These are phyloP conservation scores for Phytophthora pinifolia DNA, from an alignment of 352 stramenopile species.

Conservation along the genomic window DNA sequence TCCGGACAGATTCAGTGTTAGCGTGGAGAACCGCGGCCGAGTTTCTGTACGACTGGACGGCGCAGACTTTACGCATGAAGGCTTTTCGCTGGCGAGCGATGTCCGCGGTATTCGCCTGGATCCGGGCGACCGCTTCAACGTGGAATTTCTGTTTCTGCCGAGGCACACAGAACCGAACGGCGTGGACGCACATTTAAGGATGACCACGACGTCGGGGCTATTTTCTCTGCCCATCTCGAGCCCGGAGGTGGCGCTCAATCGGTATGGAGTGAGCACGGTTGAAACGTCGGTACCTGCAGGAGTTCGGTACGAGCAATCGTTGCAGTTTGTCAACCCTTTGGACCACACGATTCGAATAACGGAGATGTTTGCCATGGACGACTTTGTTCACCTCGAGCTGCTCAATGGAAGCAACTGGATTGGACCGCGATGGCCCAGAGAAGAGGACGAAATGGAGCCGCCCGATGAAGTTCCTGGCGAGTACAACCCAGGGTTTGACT, in stretches of 20 bases:
- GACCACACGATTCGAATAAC: constrained; percentile 41
- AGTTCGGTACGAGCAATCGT: constrained; percentile 29
- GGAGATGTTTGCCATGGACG: constrained; percentile 48
- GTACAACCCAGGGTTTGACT: constrained; percentile 24
- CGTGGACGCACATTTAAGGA: constrained; percentile 32
- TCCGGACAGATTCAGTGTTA: constrained; percentile 32
- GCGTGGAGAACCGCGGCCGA: constrained; percentile 38
- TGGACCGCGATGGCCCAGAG: constrained; percentile 21
- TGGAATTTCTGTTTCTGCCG: constrained; percentile 45
- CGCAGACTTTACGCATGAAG: constrained; percentile 44
- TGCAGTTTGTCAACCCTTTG: constrained; percentile 49
- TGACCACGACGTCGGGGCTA: constrained; percentile 48
- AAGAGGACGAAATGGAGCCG: constrained; percentile 15
- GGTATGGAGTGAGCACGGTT: constrained; percentile 31
- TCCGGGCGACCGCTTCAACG: constrained; percentile 31
- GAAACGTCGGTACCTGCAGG: constrained; percentile 35
- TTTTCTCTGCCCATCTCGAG: constrained; percentile 45
- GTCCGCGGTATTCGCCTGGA: constrained; percentile 38
- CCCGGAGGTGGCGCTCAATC: constrained; percentile 29
- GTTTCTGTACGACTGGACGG: constrained; percentile 35
- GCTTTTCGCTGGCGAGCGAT: constrained; percentile 41
- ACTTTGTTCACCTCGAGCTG: constrained; percentile 34
- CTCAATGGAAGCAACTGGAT: constrained; percentile 26
- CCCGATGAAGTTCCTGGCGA: constrained; percentile 14
- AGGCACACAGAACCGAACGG: constrained; percentile 25